Conservation (phyloP, 306 rosid genomes). For the Prunus mongolica region DNA sequence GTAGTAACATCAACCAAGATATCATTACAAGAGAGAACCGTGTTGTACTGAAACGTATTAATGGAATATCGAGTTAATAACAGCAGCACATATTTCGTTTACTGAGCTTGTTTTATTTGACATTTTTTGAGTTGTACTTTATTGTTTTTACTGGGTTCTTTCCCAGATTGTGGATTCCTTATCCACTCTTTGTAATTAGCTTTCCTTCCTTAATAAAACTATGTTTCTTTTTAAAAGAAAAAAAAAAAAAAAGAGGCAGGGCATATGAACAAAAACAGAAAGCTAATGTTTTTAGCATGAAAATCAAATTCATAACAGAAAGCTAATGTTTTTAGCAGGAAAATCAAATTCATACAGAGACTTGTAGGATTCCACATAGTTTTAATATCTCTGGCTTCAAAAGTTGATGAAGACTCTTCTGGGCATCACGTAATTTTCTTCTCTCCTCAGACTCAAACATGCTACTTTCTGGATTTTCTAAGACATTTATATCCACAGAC, state of each 20-base stretch:
- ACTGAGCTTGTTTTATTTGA: too few species aligned
- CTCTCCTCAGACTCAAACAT: constrained; percentile 27
- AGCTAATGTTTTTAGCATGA: background rate
- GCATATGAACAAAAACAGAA: background rate
- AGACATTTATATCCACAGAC: constrained; percentile 14
- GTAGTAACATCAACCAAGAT: constrained; percentile 13
- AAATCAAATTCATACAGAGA: constrained; percentile 43
- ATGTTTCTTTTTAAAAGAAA: too few species aligned
- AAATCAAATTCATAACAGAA: constrained; percentile 15
- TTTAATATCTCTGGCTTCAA: constrained; percentile 46
- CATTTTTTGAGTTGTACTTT: too few species aligned
- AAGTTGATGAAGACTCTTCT: constrained; percentile 35
- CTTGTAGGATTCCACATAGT: constrained; percentile 55
- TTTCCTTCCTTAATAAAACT: too few species aligned
- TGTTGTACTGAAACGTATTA: background rate
- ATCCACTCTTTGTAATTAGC: too few species aligned
- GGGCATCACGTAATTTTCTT: constrained; percentile 33
- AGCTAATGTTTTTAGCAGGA: background rate
- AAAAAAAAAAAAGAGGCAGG: too few species aligned
- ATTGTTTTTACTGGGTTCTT: too few species aligned
- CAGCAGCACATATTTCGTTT: background rate
- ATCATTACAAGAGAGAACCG: background rate
- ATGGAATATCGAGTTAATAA: background rate
- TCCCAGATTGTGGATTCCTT: too few species aligned
- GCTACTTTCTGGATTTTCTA: constrained; percentile 19